These are phyloP conservation scores for Hypoxylon sp. DNA, from an alignment of 2,329 filamentous ascomycete species.

Conservation along the genomic window DNA sequence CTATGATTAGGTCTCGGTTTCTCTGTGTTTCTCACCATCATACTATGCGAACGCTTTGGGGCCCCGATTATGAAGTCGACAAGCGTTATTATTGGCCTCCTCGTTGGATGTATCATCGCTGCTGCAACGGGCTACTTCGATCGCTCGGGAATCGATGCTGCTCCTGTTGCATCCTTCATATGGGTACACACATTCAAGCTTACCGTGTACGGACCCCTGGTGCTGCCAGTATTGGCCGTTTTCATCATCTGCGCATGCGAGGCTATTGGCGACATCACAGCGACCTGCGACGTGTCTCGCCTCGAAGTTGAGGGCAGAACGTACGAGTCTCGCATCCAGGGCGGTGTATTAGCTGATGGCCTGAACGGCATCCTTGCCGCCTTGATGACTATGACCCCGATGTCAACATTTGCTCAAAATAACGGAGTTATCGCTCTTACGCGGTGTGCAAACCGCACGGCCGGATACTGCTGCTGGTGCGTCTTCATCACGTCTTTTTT, in stretches of 20 bases:
- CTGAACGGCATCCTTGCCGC: constrained; percentile 81
- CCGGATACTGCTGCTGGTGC: constrained; percentile 80
- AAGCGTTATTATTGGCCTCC: constrained; percentile 80
- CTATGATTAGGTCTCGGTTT: constrained; percentile 73
- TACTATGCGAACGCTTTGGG: constrained; percentile 85
- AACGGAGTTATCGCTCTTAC: constrained; percentile 89
- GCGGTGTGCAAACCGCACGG: constrained; percentile 83
- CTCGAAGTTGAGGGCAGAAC: constrained; percentile 79
- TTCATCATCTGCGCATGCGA: constrained; percentile 84
- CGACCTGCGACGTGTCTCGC: constrained; percentile 84
- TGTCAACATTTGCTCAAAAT: constrained; percentile 87
- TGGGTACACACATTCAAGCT: constrained; percentile 86
- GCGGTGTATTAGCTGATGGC: constrained; percentile 83
- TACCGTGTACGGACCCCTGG: constrained; percentile 78
- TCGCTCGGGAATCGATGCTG: constrained; percentile 76
- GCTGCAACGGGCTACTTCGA: constrained; percentile 85
- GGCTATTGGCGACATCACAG: constrained; percentile 84
- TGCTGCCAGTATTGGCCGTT: constrained; percentile 78
- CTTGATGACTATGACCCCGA: constrained; percentile 84
- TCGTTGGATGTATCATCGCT: constrained; percentile 84
- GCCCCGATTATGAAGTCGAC: constrained; percentile 88
- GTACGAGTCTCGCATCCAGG: constrained; percentile 84
- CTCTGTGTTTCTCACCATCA: constrained; percentile 83
- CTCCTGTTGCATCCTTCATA: constrained; percentile 80
- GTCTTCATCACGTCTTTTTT: constrained; percentile 20